A percentile compares a stretch with the other conserved stretches of the same genome.
These are phyloP conservation scores for Scytalidium sp. DNA, from an alignment of 2,329 filamentous ascomycete species.

Conservation along the genomic window DNA sequence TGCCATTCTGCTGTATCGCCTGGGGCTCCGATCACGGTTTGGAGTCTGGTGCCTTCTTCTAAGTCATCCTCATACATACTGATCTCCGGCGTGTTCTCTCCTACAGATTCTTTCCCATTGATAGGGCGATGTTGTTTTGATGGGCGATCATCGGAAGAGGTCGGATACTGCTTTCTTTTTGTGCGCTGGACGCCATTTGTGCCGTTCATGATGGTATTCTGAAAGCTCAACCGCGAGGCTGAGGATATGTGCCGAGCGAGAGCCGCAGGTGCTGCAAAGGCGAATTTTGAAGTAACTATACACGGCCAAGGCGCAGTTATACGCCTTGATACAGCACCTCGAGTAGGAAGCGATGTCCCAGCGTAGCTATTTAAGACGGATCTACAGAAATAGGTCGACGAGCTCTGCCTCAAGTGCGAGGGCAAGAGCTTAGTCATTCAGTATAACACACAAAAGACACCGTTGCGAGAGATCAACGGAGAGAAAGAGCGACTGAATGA, in stretches of 20 bases:
- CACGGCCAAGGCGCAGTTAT: constrained; percentile 5
- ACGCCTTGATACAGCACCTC: not conserved
- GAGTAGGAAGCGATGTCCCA: not conserved
- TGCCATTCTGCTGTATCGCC: constrained; percentile 86
- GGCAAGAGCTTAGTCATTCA: constrained; percentile 28
- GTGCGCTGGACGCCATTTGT: constrained; percentile 21
- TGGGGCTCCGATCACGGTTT: constrained; percentile 43
- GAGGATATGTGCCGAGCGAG: not conserved
- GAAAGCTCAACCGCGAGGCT: not conserved
- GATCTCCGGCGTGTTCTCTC: constrained; percentile 29
- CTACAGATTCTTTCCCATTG: constrained; percentile 30
- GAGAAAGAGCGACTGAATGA: not conserved
- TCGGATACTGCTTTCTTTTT: constrained; percentile 30
- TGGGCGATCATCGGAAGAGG: constrained; percentile 22
- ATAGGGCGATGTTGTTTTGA: constrained; percentile 28
- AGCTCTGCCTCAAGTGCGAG: constrained; percentile 26
- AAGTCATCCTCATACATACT: constrained; percentile 27
- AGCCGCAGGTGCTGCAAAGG: not conserved
- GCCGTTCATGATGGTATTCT: constrained; percentile 22
- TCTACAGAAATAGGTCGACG: constrained; percentile 25
- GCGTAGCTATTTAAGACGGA: constrained; percentile 7
- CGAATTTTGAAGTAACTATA: not conserved
- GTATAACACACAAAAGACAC: constrained; percentile 8
- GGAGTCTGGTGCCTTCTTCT: constrained; percentile 32
- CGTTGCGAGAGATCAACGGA: not conserved